Conservation (phyloP, 2,329 filamentous ascomycete species). For the Diatrype stigma region DNA sequence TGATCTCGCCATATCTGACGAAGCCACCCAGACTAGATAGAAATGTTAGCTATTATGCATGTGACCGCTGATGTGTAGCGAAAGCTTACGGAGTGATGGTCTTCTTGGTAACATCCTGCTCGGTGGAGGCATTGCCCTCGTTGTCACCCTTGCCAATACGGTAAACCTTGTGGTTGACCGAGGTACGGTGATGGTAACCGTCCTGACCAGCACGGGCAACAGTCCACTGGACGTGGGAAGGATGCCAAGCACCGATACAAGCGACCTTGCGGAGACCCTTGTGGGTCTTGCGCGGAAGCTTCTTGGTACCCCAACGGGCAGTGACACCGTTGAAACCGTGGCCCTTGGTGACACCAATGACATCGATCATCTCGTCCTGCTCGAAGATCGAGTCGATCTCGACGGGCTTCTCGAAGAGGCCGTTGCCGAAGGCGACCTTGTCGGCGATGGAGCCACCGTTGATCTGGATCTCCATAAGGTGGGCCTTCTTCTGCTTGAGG, state of each 20-base stretch:
- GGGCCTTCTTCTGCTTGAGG: conserved; percentile 99
- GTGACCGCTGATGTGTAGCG: background rate
- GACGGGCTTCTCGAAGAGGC: conserved; percentile 98
- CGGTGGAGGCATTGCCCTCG: conserved; percentile 89
- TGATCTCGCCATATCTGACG: conserved; percentile 98
- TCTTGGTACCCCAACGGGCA: conserved; percentile 98
- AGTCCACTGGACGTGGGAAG: conserved; percentile 99
- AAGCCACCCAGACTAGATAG: conserved; percentile 84
- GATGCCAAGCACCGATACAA: conserved; percentile 99
- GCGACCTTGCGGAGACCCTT: conserved; percentile 99
- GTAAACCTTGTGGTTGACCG: conserved; percentile 99
- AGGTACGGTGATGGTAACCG: conserved; percentile 99
- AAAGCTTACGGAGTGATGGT: conserved; percentile 93
- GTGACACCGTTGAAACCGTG: conserved; percentile 98
- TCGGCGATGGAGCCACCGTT: conserved; percentile 94
- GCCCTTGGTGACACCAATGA: conserved; percentile 99
- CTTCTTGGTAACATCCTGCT: conserved; percentile 98
- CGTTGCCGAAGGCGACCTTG: conserved; percentile 94
- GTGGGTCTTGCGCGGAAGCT: conserved; percentile 99
- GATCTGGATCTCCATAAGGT: conserved; percentile 99
- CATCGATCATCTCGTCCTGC: conserved; percentile 99
- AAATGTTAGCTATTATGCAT: conserved; percentile 28
- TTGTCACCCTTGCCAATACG: conserved; percentile 90
- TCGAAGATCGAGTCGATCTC: conserved; percentile 93
- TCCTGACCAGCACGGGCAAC: conserved; percentile 99